Base-by-base conservation (phyloP, 1,284 basidiomycete species). In the Uromyces viciae-fabae region DNA sequence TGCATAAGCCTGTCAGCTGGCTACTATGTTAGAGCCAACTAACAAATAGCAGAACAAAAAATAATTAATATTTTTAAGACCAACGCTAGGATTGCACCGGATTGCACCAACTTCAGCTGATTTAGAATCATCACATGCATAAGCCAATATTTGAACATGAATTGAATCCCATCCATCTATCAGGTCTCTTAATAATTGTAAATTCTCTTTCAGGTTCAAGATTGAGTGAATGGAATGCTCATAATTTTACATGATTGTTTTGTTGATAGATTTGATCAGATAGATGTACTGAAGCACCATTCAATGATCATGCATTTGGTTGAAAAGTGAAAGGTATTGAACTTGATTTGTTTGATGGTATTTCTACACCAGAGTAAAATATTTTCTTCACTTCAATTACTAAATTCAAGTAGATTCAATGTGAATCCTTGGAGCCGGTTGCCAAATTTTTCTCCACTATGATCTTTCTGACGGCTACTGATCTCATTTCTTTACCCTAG, bases 21-120 rank as follows among this genome's bases (percentile, higher is more conserved):
- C n/a, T n/a, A n/a, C n/a, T n/a, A n/a, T n/a, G n/a, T n/a, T n/a
- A n/a, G n/a, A n/a, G n/a, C n/a, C n/a, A n/a, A n/a, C n/a, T n/a
- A n/a, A n/a, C n/a, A n/a, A n/a, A n/a, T n/a, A n/a, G n/a, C n/a
- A n/a, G n/a, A n/a, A n/a, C n/a, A n/a, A n/a, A n/a, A n/a, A n/a
- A n/a, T n/a, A n/a, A n/a, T n/a, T n/a, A n/a, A n/a, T n/a, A n/a
- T n/a, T n/a, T n/a, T n/a, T n/a, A n/a, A n/a, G n/a, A n/a, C n/a
- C n/a, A n/a, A n/a, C n/a, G n/a, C n/a, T n/a, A n/a, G n/a, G n/a
- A n/a, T n/a, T n/a, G n/a, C n/a, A n/a, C n/a, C n/a, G 94, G 22
- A 99, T 90, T 0, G 97, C 97, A 11, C 93, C 97, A 0, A 99
- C 93, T 86, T 99, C 96, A 1, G 97, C 97, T 0, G 95, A 94